Evolutionary conservation across 2,329 filamentous ascomycete genomes (phyloP).

Genomic region (Neurospora sp.): DNA sequence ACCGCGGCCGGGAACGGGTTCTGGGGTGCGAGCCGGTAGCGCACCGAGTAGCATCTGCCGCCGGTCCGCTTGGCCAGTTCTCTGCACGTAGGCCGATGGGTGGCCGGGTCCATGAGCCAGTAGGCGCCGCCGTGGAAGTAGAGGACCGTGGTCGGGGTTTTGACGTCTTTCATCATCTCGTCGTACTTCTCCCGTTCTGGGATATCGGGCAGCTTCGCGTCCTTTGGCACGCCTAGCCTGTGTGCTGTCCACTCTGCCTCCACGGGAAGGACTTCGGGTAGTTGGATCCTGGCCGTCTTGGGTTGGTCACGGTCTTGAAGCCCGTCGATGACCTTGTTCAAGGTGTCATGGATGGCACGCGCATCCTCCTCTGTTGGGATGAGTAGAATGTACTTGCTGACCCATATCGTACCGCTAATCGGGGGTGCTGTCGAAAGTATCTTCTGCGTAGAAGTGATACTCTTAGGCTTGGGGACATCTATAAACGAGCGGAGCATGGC

Average conservation of each 20-base stretch:
- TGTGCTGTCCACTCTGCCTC: slow-evolving; percentile 73
- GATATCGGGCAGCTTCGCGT: slow-evolving; percentile 43
- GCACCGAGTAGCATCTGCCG: slow-evolving; percentile 60
- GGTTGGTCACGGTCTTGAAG: slow-evolving; percentile 31
- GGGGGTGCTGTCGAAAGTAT: slow-evolving; percentile 52
- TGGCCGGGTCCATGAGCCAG: slow-evolving; percentile 60
- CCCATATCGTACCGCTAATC: slow-evolving; percentile 74
- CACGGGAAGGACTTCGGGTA: slow-evolving; percentile 46
- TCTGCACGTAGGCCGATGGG: slow-evolving; percentile 49
- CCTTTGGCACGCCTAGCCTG: slow-evolving; percentile 40
- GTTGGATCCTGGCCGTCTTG: slow-evolving; percentile 19
- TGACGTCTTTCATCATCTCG: slow-evolving; percentile 58
- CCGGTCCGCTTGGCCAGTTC: slow-evolving; percentile 56
- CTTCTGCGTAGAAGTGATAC: slow-evolving; percentile 54
- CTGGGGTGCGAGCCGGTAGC: slow-evolving; percentile 68
- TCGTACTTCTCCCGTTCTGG: slow-evolving; percentile 56
- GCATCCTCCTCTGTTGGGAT: slow-evolving; percentile 40
- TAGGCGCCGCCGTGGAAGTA: slow-evolving; percentile 73
- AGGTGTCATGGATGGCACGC: slow-evolving; percentile 40
- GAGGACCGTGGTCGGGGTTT: slow-evolving; percentile 52
- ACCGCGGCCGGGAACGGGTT: slow-evolving; percentile 65
- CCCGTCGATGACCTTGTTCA: slow-evolving; percentile 48
- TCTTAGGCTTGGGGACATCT: slow-evolving; percentile 30
- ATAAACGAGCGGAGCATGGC: slow-evolving; percentile 61
- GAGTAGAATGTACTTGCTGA: slow-evolving; percentile 59